These are phyloP conservation scores for Tricholomella constricta DNA, from an alignment of 768 basidiomycete genomes.

Conservation along the genomic window DNA sequence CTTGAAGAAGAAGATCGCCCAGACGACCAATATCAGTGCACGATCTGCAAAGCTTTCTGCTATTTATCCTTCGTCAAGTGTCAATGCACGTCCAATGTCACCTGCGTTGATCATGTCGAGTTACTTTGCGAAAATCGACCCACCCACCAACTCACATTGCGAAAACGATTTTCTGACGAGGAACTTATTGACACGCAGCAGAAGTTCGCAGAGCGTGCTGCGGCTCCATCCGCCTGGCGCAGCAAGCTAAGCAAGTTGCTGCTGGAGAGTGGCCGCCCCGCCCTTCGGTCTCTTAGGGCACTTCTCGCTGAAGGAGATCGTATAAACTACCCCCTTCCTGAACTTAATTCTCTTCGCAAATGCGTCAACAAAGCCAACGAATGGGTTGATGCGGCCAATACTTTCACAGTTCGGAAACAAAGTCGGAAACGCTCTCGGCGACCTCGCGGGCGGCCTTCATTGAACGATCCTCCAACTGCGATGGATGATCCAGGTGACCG, in stretches of 20 bases:
- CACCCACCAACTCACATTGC: constrained; percentile 56
- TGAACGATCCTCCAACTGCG: constrained; percentile 35
- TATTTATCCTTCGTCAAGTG: constrained; percentile 94
- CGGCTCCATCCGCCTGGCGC: constrained; percentile 75
- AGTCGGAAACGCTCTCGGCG: constrained; percentile 75
- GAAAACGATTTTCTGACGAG: constrained; percentile 80
- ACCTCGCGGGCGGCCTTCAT: constrained; percentile 55
- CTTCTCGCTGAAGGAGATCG: constrained; percentile 89
- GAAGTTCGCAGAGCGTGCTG: constrained; percentile 71
- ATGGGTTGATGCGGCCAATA: constrained; percentile 86
- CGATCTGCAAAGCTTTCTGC: constrained; percentile 89
- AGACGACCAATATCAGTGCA: constrained; percentile 96
- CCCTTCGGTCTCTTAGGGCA: constrained; percentile 75
- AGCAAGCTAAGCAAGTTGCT: constrained; percentile 67
- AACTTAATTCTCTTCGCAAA: constrained; percentile 70
- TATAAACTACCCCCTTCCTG: constrained; percentile 72
- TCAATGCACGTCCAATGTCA: constrained; percentile 72
- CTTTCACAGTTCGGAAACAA: constrained; percentile 77
- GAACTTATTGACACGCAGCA: constrained; percentile 68
- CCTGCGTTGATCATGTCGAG: constrained; percentile 84
- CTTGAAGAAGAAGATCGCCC: constrained; percentile 79
- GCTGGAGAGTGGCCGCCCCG: constrained; percentile 67
- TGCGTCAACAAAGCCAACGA: constrained; percentile 81
- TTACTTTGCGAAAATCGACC: constrained; percentile 65
- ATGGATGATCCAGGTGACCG: constrained; percentile 64